Conservation (phyloP, 2,329 filamentous ascomycete species). For the Nemania sp. region DNA sequence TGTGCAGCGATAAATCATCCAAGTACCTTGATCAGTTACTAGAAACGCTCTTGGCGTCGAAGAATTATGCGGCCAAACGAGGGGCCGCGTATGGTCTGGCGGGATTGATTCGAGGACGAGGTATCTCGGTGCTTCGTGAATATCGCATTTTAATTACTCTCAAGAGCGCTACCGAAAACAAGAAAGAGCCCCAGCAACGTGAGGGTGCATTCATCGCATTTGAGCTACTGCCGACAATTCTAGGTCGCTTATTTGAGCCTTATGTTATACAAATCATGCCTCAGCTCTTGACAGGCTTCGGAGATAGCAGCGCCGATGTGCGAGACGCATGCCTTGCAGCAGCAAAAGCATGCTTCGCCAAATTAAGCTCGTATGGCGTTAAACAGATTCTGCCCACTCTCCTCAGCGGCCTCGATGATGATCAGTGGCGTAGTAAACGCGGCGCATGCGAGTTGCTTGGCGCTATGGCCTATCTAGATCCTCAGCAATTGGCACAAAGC, state of each 20-base stretch:
- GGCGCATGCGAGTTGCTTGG: conserved; percentile 95
- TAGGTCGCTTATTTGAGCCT: conserved; percentile 89
- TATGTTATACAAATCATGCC: conserved; percentile 96
- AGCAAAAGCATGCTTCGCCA: conserved; percentile 91
- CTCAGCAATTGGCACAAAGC: conserved; percentile 88
- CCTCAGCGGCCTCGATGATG: conserved; percentile 87
- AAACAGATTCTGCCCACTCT: conserved; percentile 92
- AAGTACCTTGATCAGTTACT: conserved; percentile 81
- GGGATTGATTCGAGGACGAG: conserved; percentile 85
- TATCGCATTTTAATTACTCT: conserved; percentile 84
- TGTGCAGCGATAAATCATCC: conserved; percentile 74
- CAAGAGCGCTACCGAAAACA: conserved; percentile 85
- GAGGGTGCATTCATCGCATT: conserved; percentile 89
- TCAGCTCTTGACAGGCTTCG: conserved; percentile 85
- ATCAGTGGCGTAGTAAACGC: conserved; percentile 98
- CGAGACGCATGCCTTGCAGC: conserved; percentile 91
- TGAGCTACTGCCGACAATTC: conserved; percentile 82
- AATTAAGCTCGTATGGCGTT: conserved; percentile 91
- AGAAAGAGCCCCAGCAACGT: conserved; percentile 85
- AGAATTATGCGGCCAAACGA: conserved; percentile 89
- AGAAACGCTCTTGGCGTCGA: conserved; percentile 80
- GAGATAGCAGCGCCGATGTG: conserved; percentile 85
- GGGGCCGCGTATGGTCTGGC: conserved; percentile 94
- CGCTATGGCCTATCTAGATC: conserved; percentile 98
- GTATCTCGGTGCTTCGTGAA: conserved; percentile 79